Conservation (phyloP, 805 yeast species). For the Starmerella gropengiesseri region DNA sequence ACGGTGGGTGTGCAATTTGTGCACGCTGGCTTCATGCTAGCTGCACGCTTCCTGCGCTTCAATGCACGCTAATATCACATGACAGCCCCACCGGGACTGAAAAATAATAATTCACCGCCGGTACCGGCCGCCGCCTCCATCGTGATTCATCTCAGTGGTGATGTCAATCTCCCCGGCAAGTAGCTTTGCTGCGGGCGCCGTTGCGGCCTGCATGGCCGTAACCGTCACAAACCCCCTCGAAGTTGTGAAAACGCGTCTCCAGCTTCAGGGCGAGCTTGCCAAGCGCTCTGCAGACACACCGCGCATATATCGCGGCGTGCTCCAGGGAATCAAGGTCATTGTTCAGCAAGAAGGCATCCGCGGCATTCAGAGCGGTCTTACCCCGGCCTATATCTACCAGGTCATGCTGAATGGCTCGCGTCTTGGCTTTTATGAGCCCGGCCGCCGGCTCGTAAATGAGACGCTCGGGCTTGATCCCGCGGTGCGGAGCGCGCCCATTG, state of each 20-base stretch:
- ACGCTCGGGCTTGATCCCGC: conserved; percentile 39
- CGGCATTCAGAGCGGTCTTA: conserved; percentile 81
- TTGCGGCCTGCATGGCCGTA: conserved; percentile 97
- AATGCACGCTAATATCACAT: no score
- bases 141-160: no score
- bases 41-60: no score
- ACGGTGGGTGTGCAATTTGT: no score
- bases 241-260: conserved; percentile 89
- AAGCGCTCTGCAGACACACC: conserved; percentile 33
- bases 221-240: conserved; percentile 95
- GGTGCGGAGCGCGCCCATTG: conserved; percentile 50
- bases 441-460: conserved; percentile 49
- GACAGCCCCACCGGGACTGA: no score
- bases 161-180: conserved; percentile 29
- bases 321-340: conserved; percentile 70
- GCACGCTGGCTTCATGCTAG: no score
- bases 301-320: conserved; percentile 64
- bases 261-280: conserved; percentile 83
- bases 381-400: conserved; percentile 85
- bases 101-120: no score
- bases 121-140: no score
- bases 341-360: conserved; percentile 70
- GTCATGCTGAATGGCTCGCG: conserved; percentile 88
- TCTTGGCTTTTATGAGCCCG: conserved; percentile 87
- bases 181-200: conserved; percentile 80